These are phyloP conservation scores for Talaromyces atroroseus DNA, from an alignment of 2,329 filamentous ascomycete genomes.

Conservation along the genomic window DNA sequence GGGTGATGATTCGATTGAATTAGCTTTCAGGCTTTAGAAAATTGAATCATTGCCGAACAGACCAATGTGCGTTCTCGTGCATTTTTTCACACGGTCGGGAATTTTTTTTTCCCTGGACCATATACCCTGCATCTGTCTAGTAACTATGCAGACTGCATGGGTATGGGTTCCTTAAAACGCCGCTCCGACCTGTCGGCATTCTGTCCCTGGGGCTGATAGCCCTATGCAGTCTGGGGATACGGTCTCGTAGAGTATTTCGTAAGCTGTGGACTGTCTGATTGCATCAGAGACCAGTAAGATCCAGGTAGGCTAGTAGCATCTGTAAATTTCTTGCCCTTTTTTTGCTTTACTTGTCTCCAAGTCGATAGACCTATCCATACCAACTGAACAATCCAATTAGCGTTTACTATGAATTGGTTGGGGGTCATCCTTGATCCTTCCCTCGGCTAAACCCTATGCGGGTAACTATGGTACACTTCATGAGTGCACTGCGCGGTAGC, in stretches of 20 bases:
- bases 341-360: background rate
- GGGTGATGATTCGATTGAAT: slow-evolving; percentile 15
- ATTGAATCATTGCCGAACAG: slow-evolving; percentile 17
- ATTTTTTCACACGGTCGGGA: background rate
- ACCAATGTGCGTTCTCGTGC: slow-evolving; percentile 15
- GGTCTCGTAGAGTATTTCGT: background rate
- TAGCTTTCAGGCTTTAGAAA: slow-evolving; percentile 14
- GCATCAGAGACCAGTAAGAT: too few species aligned
- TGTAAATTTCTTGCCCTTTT: background rate
- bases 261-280: background rate
- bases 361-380: too few species aligned
- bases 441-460: background rate
- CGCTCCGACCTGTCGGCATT: background rate
- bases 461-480: background rate
- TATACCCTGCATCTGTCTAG: background rate
- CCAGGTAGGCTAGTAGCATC: background rate
- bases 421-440: background rate
- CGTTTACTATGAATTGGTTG: too few species aligned
- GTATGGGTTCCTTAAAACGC: slow-evolving; percentile 1
- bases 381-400: too few species aligned
- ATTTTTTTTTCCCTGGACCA: background rate
- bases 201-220: background rate
- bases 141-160: background rate
- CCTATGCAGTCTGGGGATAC: too few species aligned
- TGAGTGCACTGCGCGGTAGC: background rate